Percentiles rank a stretch among this genome's conserved stretches.
Conservation (phyloP, 2,329 filamentous ascomycete species). For the Shiraia sp. region DNA sequence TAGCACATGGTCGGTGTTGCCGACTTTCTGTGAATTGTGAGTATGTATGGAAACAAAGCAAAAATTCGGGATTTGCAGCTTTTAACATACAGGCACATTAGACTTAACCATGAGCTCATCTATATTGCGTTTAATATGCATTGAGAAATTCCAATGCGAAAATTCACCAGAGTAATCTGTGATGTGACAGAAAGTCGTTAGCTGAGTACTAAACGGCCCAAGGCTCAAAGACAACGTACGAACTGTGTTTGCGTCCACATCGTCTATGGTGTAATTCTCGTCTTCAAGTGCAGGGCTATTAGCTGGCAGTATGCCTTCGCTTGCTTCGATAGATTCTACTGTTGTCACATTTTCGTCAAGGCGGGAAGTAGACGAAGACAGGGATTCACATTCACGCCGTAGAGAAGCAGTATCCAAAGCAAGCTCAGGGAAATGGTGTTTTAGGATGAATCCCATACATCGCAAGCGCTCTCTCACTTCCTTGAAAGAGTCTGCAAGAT, state of each 20-base stretch:
- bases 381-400: conserved; percentile 8
- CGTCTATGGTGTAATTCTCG: conserved; percentile 10
- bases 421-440: conserved; percentile 10
- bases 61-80: too few species aligned
- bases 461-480: conserved; percentile 10
- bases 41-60: conserved; percentile 1
- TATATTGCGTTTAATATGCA: conserved; percentile 15
- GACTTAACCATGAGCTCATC: conserved; percentile 14
- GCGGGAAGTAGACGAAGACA: conserved; percentile 3
- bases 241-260: conserved; percentile 10
- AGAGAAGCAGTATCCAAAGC: conserved; percentile 7
- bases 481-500: conserved; percentile 2
- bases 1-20: conserved; percentile 5
- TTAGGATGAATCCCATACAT: conserved; percentile 7
- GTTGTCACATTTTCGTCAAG: conserved; percentile 1
- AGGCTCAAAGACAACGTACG: conserved; percentile 5
- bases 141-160: conserved; percentile 21
- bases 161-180: conserved; percentile 21
- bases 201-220: not conserved
- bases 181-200: not conserved
- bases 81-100: conserved; percentile 8
- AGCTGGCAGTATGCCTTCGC: conserved; percentile 1
- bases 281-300: conserved; percentile 10
- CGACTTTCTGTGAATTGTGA: not conserved
- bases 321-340: not conserved